phyloP scores from a whole-genome alignment of 768 basidiomycete genomes.

The Suillus lakei region DNA sequence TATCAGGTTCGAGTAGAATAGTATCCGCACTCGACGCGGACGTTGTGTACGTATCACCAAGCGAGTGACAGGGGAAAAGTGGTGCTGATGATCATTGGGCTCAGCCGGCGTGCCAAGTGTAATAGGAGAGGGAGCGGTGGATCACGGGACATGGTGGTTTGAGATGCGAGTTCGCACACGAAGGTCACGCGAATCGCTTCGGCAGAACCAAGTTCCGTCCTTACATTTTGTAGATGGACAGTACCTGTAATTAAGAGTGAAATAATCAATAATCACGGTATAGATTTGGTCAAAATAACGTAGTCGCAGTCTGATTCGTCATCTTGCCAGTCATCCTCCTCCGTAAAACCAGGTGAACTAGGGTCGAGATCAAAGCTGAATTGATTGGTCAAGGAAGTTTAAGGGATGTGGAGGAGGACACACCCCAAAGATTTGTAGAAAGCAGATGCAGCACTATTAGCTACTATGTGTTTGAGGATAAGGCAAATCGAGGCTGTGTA shows the following conservation, averaged over 20 bases:
- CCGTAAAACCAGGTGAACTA: slow-evolving; percentile 50
- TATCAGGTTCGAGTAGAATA: neutral
- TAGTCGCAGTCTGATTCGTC: slow-evolving; percentile 39
- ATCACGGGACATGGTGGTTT: neutral
- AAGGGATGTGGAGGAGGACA: slow-evolving; percentile 16
- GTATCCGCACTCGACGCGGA: neutral
- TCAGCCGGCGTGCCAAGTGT: neutral
- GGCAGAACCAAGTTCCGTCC: neutral
- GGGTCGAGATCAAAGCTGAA: slow-evolving; percentile 59
- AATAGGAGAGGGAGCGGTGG: neutral
- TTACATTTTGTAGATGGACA: neutral
- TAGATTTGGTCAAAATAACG: slow-evolving; percentile 41
- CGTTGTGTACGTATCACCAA: neutral
- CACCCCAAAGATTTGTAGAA: slow-evolving; percentile 67
- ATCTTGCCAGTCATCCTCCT: slow-evolving; percentile 32
- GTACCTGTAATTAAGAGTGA: neutral
- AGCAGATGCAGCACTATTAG: slow-evolving; percentile 45
- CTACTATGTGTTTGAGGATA: slow-evolving; percentile 34
- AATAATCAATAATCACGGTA: slow-evolving; percentile 10
- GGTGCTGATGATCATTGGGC: neutral
- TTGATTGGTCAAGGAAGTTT: neutral
- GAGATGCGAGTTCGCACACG: neutral
- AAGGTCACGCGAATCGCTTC: neutral
- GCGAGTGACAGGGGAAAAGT: too few species aligned
- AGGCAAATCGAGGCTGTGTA: neutral